Conservation (phyloP, 2,329 filamentous ascomycete genomes). For the Polytolypa hystricis region DNA sequence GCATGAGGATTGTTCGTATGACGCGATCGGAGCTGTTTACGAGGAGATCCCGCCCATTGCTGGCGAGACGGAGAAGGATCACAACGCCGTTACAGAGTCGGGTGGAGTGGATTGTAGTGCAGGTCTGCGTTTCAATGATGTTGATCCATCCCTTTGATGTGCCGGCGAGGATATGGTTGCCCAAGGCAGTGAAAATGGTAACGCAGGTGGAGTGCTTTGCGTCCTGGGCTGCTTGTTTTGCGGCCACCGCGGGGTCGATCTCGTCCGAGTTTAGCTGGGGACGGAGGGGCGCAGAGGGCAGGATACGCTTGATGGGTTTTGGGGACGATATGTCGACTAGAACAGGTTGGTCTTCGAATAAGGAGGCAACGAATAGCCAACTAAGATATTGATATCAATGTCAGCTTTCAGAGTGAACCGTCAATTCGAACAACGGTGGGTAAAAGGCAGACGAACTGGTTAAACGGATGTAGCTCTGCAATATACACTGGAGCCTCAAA, state of each 20-base stretch:
- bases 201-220: constrained; percentile 92
- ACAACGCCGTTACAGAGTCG: constrained; percentile 81
- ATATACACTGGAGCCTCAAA: constrained; percentile 93
- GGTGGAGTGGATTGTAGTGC: constrained; percentile 76
- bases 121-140: constrained; percentile 74
- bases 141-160: constrained; percentile 96
- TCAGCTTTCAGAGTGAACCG: constrained; percentile 1
- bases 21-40: constrained; percentile 92
- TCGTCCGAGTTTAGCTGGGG: constrained; percentile 59
- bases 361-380: constrained; percentile 74
- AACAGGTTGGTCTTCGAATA: constrained; percentile 87
- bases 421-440: neutral
- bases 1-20: constrained; percentile 82
- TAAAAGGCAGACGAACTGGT: constrained; percentile 54
- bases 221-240: constrained; percentile 83
- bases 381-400: constrained; percentile 35
- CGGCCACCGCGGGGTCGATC: constrained; percentile 45
- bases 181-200: constrained; percentile 73
- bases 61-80: constrained; percentile 72
- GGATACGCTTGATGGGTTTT: constrained; percentile 60
- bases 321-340: constrained; percentile 68
- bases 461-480: constrained; percentile 83
- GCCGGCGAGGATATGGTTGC: constrained; percentile 80
- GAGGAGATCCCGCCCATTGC: constrained; percentile 75
- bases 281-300: constrained; percentile 74